phyloP scores from a whole-genome alignment of 768 basidiomycete genomes.

The Hysterangium stoloniferum region DNA sequence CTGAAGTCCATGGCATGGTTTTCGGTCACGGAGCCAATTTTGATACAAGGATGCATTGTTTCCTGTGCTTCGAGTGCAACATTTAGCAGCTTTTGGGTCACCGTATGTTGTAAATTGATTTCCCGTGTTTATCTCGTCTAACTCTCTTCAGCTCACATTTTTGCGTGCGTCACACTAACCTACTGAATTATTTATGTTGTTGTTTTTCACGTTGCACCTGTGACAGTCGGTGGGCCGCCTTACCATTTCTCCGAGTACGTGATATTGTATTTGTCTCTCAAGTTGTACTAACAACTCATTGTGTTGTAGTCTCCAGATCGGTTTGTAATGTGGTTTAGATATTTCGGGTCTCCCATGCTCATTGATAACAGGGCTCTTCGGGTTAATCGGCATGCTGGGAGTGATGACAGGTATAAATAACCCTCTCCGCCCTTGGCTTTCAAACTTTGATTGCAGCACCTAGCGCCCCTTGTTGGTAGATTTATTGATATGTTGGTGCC shows the following conservation, averaged over 20 bases:
- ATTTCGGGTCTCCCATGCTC: neutral
- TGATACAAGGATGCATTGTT: conserved; percentile 62
- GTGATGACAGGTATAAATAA: conserved; percentile 16
- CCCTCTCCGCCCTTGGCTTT: conserved; percentile 30
- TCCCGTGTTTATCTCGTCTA: conserved; percentile 12
- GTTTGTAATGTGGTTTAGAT: neutral
- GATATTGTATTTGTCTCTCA: neutral
- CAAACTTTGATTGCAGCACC: neutral
- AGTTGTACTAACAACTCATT: neutral
- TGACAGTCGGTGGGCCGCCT: conserved; percentile 59
- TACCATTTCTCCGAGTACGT: conserved; percentile 68
- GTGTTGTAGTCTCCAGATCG: conserved; percentile 1
- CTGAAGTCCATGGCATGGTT: conserved; percentile 73
- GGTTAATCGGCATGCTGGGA: conserved; percentile 58
- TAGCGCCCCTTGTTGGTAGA: conserved; percentile 60
- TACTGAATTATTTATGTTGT: neutral
- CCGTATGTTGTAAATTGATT: conserved; percentile 13
- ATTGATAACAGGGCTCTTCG: conserved; percentile 62
- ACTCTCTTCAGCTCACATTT: conserved; percentile 35
- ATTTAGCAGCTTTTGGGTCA: conserved; percentile 54
- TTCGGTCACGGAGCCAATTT: conserved; percentile 65
- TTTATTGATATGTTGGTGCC: conserved; percentile 63
- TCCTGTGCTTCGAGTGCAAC: conserved; percentile 53
- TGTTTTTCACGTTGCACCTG: neutral
- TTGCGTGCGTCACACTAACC: conserved; percentile 10